Base-by-base conservation (phyloP, 169 alveolate species). In the Eimeria praecox region DNA sequence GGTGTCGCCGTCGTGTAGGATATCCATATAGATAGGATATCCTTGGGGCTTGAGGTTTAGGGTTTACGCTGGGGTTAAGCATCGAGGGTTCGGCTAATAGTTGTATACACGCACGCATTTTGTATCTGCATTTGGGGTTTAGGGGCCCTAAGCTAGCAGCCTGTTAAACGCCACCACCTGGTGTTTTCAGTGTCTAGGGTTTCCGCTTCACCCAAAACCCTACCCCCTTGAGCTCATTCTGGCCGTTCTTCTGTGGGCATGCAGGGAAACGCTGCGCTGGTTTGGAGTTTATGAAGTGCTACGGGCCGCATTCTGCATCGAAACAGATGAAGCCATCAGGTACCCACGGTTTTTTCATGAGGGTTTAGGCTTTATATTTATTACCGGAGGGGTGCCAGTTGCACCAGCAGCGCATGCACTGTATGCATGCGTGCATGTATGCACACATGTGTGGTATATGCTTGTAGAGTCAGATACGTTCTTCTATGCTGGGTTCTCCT, bases 221-320 rank as follows among this genome's bases (percentile, higher is more conserved):
- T 4, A 22, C 12, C 3, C 56, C 56, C 56, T 49, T 49, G 20
- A 49, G 56, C 56, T 12, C 30, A 5, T n/a, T 59, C n/a, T 5
- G 30, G 30, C 22, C n/a, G 8, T 5, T 59, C 69, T 59, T 12
- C 82, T 30, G 46, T 27, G 82, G 44, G 42, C 24, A 18, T 27
- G 22, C 59, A 78, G 88, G 49, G 88, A 78, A 42, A 78, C 88
- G 59, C 30, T 78, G 59, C 49, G 88, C 62, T 78, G 88, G 88
- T 78, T 78, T 38, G 86, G 86, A 24, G 86, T 75, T 42, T 75
- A 75, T 24, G 86, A 75, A 42, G 86, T 75, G 42, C 86, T 75
- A 24, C 86, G 86, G 9, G 86, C 86, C 24, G 86, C 33, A 18
- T 75, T 75, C 42, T 75, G 86, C 86, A 75, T 75, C 86, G 86